A percentile compares a stretch with the other conserved stretches of the same genome.
These are phyloP conservation scores for Stachybotrys echinatus DNA, from an alignment of 2,329 filamentous ascomycete genomes.

Conservation along the genomic window DNA sequence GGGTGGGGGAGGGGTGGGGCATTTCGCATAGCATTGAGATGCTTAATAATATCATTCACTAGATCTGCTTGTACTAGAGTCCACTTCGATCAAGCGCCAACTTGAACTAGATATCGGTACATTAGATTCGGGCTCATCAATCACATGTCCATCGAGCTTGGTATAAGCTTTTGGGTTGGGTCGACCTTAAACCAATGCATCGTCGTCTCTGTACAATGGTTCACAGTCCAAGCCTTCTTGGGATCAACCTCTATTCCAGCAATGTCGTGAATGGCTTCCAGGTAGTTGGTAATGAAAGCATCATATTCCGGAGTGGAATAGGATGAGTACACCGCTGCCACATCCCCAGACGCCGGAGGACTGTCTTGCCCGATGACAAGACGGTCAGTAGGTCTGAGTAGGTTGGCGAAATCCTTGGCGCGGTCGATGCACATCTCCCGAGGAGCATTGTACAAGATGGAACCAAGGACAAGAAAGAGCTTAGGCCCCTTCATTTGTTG, in stretches of 20 bases:
- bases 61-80: too few relatives aligned
- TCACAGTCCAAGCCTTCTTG: background rate
- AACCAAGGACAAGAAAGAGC: constrained; percentile 1
- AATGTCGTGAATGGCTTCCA: background rate
- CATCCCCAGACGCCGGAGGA: constrained; percentile 1
- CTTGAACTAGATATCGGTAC: too few relatives aligned
- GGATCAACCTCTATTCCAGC: background rate
- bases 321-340: constrained; percentile 1
- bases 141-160: constrained; percentile 1
- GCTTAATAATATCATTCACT: too few relatives aligned
- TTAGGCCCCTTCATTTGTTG: constrained; percentile 1
- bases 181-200: constrained; percentile 1
- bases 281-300: constrained; percentile 1
- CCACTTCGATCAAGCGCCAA: too few relatives aligned
- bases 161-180: background rate
- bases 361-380: constrained; percentile 2
- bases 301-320: background rate
- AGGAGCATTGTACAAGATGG: constrained; percentile 1
- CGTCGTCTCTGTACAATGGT: background rate
- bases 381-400: background rate
- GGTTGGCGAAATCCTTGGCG: constrained; percentile 1
- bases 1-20: too few relatives aligned
- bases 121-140: too few relatives aligned
- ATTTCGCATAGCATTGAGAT: too few relatives aligned
- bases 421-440: constrained; percentile 1